Percentiles rank a stretch among this genome's conserved stretches.
Conservation (phyloP, 179 eudicot species). For the Amaranthus tricolor region DNA sequence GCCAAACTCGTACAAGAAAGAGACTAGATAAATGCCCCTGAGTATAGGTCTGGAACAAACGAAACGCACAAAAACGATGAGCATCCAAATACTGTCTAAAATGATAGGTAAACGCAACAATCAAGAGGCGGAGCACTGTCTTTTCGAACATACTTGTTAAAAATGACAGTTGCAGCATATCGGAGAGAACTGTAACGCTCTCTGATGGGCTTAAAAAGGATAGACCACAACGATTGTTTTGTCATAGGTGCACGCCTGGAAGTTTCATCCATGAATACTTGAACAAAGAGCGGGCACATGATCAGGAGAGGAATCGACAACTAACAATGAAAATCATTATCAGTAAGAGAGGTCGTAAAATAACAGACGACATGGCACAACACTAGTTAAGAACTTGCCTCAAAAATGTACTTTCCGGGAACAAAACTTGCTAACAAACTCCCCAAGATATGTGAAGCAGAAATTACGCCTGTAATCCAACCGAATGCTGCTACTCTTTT, state of each 20-base stretch:
- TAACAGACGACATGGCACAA: not conserved
- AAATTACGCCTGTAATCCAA: constrained; percentile 84
- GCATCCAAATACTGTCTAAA: not conserved
- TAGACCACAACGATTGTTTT: constrained; percentile 39
- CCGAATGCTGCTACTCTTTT: constrained; percentile 77
- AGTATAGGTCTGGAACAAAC: constrained; percentile 57
- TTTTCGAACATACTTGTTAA: constrained; percentile 42
- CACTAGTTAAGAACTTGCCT: constrained; percentile 40
- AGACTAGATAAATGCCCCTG: constrained; percentile 60
- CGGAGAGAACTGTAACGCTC: constrained; percentile 58
- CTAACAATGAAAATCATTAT: constrained; percentile 31
- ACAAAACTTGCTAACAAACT: constrained; percentile 65
- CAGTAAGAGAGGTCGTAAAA: not conserved
- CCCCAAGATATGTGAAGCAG: constrained; percentile 74
- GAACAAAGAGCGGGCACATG: constrained; percentile 59
- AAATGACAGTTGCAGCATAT: constrained; percentile 53
- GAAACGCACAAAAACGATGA: constrained; percentile 1
- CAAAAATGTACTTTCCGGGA: constrained; percentile 58
- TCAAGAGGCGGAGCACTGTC: not conserved
- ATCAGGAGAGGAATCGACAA: constrained; percentile 63
- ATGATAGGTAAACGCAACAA: not conserved
- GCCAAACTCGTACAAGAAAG: constrained; percentile 85
- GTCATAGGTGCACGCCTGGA: constrained; percentile 37
- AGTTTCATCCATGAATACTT: constrained; percentile 63
- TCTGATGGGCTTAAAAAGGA: constrained; percentile 37